Base-by-base conservation (phyloP, 306 rosid species). In the Sindora glabra region DNA sequence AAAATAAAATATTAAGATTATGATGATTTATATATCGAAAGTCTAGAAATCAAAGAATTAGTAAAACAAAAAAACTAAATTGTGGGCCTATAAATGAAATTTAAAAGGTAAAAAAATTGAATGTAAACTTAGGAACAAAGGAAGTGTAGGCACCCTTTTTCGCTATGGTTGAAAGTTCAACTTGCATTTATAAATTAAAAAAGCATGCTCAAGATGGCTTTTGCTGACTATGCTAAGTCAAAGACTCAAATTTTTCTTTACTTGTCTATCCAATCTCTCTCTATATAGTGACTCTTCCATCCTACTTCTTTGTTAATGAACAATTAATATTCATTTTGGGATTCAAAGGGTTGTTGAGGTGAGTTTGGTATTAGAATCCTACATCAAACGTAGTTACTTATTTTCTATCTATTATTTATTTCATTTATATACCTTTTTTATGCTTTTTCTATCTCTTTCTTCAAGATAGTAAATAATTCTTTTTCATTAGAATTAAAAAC, bases 181-280 rank as follows among this genome's bases (percentile, higher is more conserved):
- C 89, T 95, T 89, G 98, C 70, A 83, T 83, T 77, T 59, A 72
- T 73, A 72, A 37, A 73, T 18, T 51, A 55, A 69, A 63, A 50
- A 42, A 52, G 46, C 59, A 57, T 36, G 62, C 61, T 51, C 59
- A 50, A 53, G 86, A 70, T 86, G 89, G 87, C 91, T 74, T 49
- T 62, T 62, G 90, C 89, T 90, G 95, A 85, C 94, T 33, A 39
- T 26, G 63, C 78, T 62, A 72, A 71, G 90, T 88, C 96, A 83
- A 88, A 79, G 71, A 68, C 48, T 47, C 58, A 64, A 52, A n/a
- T n/a, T n/a, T n/a, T n/a, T n/a, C 65, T 65, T 56, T 67, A 48
- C 15, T 53, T 65, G 46, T 61, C 57, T 9, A 16, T 0, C 22
- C 14, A 6, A 17, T 19, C n/a, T n/a, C n/a, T n/a, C n/a, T n/a